A percentile compares a stretch with the other conserved stretches of the same genome.
Conservation (phyloP, 805 yeast species). For the Candida ipomoeae region DNA sequence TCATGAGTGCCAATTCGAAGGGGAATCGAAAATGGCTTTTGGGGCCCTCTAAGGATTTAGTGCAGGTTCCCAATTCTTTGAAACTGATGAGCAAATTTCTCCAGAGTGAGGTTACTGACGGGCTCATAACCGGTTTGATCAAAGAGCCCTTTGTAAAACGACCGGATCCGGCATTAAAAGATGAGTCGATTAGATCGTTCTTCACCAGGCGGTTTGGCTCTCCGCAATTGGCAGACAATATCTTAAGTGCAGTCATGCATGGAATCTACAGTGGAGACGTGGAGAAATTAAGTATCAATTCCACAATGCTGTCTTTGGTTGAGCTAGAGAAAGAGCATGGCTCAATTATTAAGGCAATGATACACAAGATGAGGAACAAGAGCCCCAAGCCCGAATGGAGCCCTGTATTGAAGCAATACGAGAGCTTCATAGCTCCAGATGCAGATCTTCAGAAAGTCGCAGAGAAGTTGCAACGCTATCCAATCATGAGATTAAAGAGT, state of each 20-base stretch:
- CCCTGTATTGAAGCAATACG: conserved; percentile 33
- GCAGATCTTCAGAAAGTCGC: conserved; percentile 37
- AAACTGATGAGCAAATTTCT: conserved; percentile 29
- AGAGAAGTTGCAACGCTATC: conserved; percentile 44
- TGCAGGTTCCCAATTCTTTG: conserved; percentile 51
- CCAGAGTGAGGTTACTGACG: conserved; percentile 42
- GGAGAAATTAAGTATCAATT: conserved; percentile 56
- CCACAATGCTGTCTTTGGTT: conserved; percentile 54
- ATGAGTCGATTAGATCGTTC: conserved; percentile 71
- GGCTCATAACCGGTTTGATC: conserved; percentile 41
- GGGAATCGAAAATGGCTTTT: conserved; percentile 74
- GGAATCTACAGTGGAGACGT: conserved; percentile 87
- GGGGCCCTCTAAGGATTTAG: conserved; percentile 41
- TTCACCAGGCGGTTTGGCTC: conserved; percentile 65
- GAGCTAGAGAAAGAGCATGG: conserved; percentile 58
- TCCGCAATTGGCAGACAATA: conserved; percentile 45
- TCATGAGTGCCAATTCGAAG: conserved; percentile 50
- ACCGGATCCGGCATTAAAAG: conserved; percentile 26
- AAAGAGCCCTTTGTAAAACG: conserved; percentile 47
- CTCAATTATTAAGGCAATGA: conserved; percentile 47
- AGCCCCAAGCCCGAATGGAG: conserved; percentile 7
- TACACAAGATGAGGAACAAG: conserved; percentile 26
- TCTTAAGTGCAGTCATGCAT: conserved; percentile 77
- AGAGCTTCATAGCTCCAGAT: conserved; percentile 34
- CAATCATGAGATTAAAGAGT: conserved; percentile 54